These are phyloP conservation scores for Aspergillus fijiensis DNA, from an alignment of 2,329 filamentous ascomycete species.

Conservation along the genomic window DNA sequence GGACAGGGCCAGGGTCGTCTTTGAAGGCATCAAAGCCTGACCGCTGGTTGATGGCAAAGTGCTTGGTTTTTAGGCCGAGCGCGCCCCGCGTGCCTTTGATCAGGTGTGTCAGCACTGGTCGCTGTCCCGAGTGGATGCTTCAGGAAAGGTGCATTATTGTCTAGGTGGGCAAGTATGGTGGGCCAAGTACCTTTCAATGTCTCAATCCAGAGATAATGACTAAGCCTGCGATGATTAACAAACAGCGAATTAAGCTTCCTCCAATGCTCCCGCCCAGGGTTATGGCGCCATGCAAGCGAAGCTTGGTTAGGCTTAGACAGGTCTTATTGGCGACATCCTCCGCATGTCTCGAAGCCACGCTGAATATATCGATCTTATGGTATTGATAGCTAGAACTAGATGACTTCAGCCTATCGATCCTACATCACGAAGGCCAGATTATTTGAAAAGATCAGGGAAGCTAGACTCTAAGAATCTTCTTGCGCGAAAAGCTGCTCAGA, in stretches of 20 bases:
- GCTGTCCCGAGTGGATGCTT: not conserved
- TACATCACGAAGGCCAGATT: no score
- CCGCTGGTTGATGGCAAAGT: not conserved
- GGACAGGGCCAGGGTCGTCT: not conserved
- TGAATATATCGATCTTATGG: not conserved
- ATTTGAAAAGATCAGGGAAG: no score
- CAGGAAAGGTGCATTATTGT: no score
- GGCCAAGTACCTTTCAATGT: no score
- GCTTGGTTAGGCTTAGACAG: not conserved
- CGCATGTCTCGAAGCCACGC: not conserved
- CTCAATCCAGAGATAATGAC: no score
- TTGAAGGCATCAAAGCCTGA: not conserved
- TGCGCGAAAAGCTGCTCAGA: no score
- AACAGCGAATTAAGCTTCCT: not conserved
- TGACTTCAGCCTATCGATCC: no score
- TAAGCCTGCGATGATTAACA: no score
- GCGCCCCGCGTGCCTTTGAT: not conserved
- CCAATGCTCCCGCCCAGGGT: not conserved
- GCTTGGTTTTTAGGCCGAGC: not conserved
- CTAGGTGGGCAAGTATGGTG: no score
- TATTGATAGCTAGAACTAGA: no score
- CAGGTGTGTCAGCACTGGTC: not conserved
- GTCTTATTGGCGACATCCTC: no score
- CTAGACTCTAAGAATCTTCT: no score
- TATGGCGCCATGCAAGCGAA: slow-evolving; percentile 7